Evolutionary conservation across 31 red algal genomes (phyloP).

Genomic region (Asparagopsis taxiformis): DNA sequence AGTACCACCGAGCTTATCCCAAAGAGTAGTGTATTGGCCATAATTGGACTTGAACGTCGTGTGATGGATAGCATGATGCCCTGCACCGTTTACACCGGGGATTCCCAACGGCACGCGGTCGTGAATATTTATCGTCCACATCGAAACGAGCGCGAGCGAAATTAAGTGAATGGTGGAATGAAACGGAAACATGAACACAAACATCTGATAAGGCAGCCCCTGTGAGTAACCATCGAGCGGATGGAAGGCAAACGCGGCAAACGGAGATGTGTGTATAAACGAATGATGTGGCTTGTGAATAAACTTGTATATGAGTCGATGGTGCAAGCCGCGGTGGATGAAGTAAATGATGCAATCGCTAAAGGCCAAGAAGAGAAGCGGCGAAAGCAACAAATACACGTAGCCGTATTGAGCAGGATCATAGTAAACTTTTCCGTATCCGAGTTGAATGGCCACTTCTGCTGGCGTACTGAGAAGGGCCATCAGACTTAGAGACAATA

Average conservation of each 20-base stretch:
- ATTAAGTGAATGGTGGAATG: constrained; percentile 81
- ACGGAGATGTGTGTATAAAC: constrained; percentile 97
- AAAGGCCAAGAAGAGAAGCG: constrained; percentile 84
- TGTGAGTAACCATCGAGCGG: constrained; percentile 91
- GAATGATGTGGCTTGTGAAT: constrained; percentile 97
- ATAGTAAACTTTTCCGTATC: constrained; percentile 82
- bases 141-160: constrained; percentile 71
- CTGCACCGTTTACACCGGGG: constrained; percentile 93
- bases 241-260: constrained; percentile 97
- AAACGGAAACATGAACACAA: constrained; percentile 89
- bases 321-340: constrained; percentile 90
- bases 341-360: constrained; percentile 95
- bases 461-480: constrained; percentile 62
- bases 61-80: constrained; percentile 94
- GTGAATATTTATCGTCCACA: constrained; percentile 99
- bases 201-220: constrained; percentile 93
- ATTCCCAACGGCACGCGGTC: constrained; percentile 77
- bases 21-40: constrained; percentile 94
- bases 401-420: constrained; percentile 67
- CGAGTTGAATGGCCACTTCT: constrained; percentile 84
- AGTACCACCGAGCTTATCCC: constrained; percentile 90
- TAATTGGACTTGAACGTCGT: constrained; percentile 93
- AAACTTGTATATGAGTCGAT: constrained; percentile 75
- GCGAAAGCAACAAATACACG: constrained; percentile 80
- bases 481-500: constrained; percentile 80